Evolutionary conservation across 208 protist species (phyloP).

Genomic region (Spongospora subterranea): DNA sequence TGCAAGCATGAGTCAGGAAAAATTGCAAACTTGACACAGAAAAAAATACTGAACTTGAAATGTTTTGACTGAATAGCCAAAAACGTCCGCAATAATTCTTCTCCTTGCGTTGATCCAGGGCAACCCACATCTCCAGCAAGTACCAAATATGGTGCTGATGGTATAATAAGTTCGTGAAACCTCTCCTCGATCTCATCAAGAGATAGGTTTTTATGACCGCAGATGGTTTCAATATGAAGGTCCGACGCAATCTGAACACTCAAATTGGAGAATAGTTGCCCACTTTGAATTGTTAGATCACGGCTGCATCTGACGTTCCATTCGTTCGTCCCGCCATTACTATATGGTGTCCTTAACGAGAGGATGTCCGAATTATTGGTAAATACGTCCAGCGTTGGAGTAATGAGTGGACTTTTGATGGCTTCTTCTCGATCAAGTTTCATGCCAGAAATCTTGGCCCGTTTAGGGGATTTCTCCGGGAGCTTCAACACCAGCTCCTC

Average conservation of each 20-base stretch:
- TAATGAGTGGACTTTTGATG: not conserved
- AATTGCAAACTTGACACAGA: not conserved
- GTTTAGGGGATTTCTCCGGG: not conserved
- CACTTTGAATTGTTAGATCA: not conserved
- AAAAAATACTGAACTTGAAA: not conserved
- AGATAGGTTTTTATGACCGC: not conserved
- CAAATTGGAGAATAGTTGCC: not conserved
- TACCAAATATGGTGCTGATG: slow-evolving; percentile 9
- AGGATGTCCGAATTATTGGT: not conserved
- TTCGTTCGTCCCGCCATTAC: not conserved
- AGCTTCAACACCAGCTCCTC: not conserved
- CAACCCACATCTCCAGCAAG: slow-evolving; percentile 28
- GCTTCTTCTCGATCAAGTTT: not conserved
- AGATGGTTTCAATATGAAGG: slow-evolving; percentile 40
- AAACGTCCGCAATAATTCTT: not conserved
- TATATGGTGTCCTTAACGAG: not conserved
- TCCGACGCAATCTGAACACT: slow-evolving; percentile 20
- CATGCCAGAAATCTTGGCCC: not conserved
- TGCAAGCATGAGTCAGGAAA: not conserved
- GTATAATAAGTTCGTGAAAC: not conserved
- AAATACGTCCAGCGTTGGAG: not conserved
- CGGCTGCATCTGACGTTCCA: not conserved
- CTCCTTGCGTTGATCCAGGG: not conserved
- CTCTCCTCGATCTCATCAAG: slow-evolving; percentile 44
- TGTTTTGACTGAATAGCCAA: not conserved